These are phyloP conservation scores for Oryza rufipogon DNA, from an alignment of 176 grass and related monocot species.

Conservation along the genomic window DNA sequence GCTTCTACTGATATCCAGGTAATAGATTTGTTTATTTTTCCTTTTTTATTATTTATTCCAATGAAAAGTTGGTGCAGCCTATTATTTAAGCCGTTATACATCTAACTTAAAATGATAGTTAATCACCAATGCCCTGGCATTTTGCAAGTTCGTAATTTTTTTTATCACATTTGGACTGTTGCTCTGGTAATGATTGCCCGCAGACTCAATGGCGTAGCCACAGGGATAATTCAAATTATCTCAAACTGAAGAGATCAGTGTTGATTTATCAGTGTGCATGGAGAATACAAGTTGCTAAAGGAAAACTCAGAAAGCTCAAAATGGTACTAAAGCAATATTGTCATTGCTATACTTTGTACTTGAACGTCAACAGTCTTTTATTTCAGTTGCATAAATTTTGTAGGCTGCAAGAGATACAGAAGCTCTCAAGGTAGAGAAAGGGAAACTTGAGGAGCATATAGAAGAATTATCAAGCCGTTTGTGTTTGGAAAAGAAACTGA, in stretches of 20 bases:
- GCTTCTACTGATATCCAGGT: constrained; percentile 77
- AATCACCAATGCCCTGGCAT: constrained; percentile 8
- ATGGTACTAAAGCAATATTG: constrained; percentile 54
- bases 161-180: constrained; percentile 25
- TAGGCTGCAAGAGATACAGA: constrained; percentile 82
- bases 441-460: constrained; percentile 69
- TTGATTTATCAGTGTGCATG: constrained; percentile 83
- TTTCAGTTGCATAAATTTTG: constrained; percentile 18
- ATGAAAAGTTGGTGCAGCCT: neutral
- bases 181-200: constrained; percentile 22
- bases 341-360: constrained; percentile 32
- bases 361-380: constrained; percentile 13
- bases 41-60: neutral
- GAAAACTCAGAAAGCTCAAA: constrained; percentile 79
- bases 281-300: constrained; percentile 68
- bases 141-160: neutral
- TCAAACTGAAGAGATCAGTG: constrained; percentile 60
- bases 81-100: neutral
- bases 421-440: constrained; percentile 66
- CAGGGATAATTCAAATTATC: constrained; percentile 54
- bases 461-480: constrained; percentile 67
- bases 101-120: constrained; percentile 12
- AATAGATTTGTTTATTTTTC: constrained; percentile 7
- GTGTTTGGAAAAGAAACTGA: constrained; percentile 63
- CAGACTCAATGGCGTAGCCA: constrained; percentile 73